These are phyloP conservation scores for Zygosaccharomyces pseudorouxii DNA, from an alignment of 805 yeast genomes.

Conservation along the genomic window DNA sequence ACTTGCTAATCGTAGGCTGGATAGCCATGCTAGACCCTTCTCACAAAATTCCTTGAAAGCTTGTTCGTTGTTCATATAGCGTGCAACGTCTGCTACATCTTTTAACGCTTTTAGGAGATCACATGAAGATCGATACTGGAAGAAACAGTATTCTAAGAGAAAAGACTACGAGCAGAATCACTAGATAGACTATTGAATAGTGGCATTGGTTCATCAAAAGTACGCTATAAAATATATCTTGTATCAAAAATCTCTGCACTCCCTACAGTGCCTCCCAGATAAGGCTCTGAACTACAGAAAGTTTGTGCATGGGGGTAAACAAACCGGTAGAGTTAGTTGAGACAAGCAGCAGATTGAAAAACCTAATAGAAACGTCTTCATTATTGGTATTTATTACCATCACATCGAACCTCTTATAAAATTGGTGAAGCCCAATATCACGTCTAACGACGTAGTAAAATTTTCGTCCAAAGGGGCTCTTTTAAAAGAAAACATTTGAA, in stretches of 20 bases:
- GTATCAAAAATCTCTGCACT: neutral
- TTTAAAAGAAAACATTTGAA: neutral
- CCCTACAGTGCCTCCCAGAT: neutral
- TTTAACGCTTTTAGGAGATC: neutral
- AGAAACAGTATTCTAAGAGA: neutral
- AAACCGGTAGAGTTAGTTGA: neutral
- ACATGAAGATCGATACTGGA: neutral
- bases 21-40: conserved; percentile 15
- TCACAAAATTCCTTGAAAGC: neutral
- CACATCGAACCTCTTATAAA: neutral
- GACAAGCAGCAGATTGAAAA: neutral
- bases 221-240: neutral
- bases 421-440: neutral
- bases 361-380: neutral
- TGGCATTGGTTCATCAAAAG: neutral
- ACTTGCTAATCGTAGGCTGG: conserved; percentile 32
- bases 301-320: neutral
- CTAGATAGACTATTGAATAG: neutral
- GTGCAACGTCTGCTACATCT: neutral
- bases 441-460: conserved; percentile 9
- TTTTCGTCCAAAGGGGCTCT: conserved; percentile 6
- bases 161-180: neutral
- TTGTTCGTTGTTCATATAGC: neutral
- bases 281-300: neutral
- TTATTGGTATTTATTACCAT: neutral